Conservation (phyloP, 2,329 filamentous ascomycete genomes). For the Pestalotiopsis fici region DNA sequence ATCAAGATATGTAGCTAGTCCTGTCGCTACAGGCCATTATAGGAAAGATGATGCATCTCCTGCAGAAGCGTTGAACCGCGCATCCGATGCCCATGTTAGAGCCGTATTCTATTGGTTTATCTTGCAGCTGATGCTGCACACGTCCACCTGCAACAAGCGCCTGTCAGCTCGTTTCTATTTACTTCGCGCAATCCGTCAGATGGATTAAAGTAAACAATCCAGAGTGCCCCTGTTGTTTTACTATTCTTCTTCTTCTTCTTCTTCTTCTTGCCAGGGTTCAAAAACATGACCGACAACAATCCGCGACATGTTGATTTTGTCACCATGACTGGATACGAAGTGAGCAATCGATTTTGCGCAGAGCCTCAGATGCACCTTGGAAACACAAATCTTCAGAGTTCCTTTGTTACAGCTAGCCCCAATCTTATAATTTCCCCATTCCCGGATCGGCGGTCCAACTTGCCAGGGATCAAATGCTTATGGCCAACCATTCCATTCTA, state of each 20-base stretch:
- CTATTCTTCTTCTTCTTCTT: too few relatives aligned
- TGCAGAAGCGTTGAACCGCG: not conserved
- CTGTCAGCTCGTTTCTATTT: constrained; percentile 1
- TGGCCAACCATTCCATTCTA: not conserved
- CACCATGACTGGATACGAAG: not conserved
- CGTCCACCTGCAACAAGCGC: not conserved
- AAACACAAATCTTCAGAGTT: not conserved
- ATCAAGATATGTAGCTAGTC: constrained; percentile 10
- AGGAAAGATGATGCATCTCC: not conserved
- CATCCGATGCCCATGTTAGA: not conserved
- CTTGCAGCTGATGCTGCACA: not conserved
- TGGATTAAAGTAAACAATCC: not conserved
- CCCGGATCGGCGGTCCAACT: not conserved
- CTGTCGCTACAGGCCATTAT: constrained; percentile 5
- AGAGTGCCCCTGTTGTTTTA: not conserved
- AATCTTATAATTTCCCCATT: not conserved
- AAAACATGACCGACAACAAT: not conserved
- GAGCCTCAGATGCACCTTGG: not conserved
- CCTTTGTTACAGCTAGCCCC: not conserved
- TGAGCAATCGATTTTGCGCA: not conserved
- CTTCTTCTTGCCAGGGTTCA: not conserved
- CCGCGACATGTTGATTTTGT: not conserved
- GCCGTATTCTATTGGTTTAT: not conserved
- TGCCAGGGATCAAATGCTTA: not conserved
- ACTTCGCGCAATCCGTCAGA: not conserved